Percentiles rank a stretch among this genome's conserved stretches.
These are phyloP conservation scores for Solidago caesia DNA, from an alignment of 129 eudicot species.

Conservation along the genomic window DNA sequence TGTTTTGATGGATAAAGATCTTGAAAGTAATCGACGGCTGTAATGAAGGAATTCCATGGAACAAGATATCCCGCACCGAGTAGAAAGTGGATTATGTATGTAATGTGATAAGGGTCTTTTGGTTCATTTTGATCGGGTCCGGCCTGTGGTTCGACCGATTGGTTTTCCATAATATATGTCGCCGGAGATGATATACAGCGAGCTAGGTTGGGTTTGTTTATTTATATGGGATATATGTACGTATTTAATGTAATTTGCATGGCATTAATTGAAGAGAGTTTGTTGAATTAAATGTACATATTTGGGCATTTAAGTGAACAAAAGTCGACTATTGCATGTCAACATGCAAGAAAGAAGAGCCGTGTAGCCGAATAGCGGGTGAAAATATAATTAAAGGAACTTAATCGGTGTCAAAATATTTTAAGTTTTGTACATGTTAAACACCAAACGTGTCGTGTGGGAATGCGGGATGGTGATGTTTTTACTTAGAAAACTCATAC, in stretches of 20 bases:
- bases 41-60: conserved; percentile 42
- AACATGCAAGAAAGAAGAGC: background rate
- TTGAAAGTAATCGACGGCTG: conserved; percentile 44
- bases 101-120: conserved; percentile 23
- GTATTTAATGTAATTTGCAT: background rate
- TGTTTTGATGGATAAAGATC: conserved; percentile 31
- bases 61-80: conserved; percentile 36
- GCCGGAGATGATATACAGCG: conserved; percentile 1
- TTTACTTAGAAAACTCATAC: too few relatives aligned
- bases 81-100: conserved; percentile 38
- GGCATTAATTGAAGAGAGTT: conserved; percentile 6
- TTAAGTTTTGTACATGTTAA: too few relatives aligned
- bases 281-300: conserved; percentile 7
- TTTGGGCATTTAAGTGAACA: background rate
- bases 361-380: too few relatives aligned
- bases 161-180: conserved; percentile 22
- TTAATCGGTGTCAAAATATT: too few relatives aligned
- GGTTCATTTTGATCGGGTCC: conserved; percentile 9
- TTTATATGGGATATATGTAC: background rate
- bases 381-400: too few relatives aligned
- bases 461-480: too few relatives aligned
- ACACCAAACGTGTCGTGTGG: too few relatives aligned
- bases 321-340: conserved; percentile 12
- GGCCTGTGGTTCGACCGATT: background rate
- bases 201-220: background rate